These are phyloP conservation scores for Biancaea sappan DNA, from an alignment of 306 rosid species.

Conservation along the genomic window DNA sequence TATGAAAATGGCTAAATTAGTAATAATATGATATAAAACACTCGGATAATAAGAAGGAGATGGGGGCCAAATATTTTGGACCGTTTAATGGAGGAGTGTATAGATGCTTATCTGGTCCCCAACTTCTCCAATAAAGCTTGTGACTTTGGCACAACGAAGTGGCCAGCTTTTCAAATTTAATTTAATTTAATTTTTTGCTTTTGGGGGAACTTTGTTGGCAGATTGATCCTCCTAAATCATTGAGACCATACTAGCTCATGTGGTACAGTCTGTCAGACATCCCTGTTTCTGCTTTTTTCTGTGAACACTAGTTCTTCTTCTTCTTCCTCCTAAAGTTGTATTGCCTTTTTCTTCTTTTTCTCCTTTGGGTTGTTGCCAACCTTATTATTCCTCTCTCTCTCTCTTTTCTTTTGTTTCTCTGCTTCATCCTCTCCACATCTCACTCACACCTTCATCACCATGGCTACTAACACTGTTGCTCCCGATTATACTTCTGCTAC, in stretches of 20 bases:
- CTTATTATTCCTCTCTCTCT: slow-evolving; percentile 50
- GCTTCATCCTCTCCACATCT: slow-evolving; percentile 24
- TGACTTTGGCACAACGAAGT: slow-evolving; percentile 49
- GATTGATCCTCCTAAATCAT: slow-evolving; percentile 58
- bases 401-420: slow-evolving; percentile 33
- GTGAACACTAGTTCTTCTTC: slow-evolving; percentile 31
- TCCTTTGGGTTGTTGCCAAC: slow-evolving; percentile 63
- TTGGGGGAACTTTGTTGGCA: slow-evolving; percentile 46
- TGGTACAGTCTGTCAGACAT: slow-evolving; percentile 71
- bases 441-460: slow-evolving; percentile 33
- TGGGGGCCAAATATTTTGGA: slow-evolving; percentile 43
- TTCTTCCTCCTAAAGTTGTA: slow-evolving; percentile 45
- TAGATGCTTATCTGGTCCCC: slow-evolving; percentile 47
- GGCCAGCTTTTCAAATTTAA: slow-evolving; percentile 40
- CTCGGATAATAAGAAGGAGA: slow-evolving; percentile 7
- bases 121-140: slow-evolving; percentile 48
- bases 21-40: too few relatives aligned
- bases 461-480: slow-evolving; percentile 56
- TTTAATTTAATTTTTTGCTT: slow-evolving; percentile 2
- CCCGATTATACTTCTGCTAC: slow-evolving; percentile 48
- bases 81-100: slow-evolving; percentile 44
- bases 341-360: slow-evolving; percentile 40
- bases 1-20: too few relatives aligned
- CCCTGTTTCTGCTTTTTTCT: slow-evolving; percentile 47
- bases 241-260: slow-evolving; percentile 63